Conservation (phyloP, 768 basidiomycete species). For the Lactifluus volemus region DNA sequence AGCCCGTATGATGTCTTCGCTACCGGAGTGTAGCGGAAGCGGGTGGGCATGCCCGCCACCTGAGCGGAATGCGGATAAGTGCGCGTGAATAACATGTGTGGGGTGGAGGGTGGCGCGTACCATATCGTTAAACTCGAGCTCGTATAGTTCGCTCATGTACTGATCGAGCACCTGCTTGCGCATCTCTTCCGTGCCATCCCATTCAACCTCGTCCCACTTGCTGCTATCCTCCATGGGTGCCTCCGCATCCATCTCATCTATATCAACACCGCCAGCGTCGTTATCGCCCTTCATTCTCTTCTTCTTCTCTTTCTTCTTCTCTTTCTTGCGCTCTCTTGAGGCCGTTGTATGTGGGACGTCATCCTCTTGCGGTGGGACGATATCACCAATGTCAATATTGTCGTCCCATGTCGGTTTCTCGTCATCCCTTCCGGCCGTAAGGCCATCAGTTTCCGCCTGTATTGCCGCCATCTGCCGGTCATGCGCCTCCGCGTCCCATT, state of each 20-base stretch:
- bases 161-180: constrained; percentile 73
- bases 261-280: constrained; percentile 39
- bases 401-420: constrained; percentile 90
- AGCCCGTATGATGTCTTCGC: constrained; percentile 57
- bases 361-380: constrained; percentile 33
- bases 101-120: constrained; percentile 36
- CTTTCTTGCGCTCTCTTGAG: constrained; percentile 18
- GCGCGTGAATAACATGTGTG: not conserved
- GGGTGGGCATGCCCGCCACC: constrained; percentile 86
- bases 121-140: constrained; percentile 92
- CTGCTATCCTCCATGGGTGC: constrained; percentile 33
- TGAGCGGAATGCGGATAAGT: constrained; percentile 25
- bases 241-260: constrained; percentile 46
- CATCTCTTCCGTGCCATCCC: constrained; percentile 88
- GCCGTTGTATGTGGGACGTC: constrained; percentile 6
- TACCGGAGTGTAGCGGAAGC: constrained; percentile 84
- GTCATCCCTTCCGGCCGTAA: constrained; percentile 27
- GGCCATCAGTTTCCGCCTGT: constrained; percentile 48
- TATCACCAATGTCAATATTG: constrained; percentile 75
- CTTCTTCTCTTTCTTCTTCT: constrained; percentile 49
- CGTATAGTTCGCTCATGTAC: constrained; percentile 88
- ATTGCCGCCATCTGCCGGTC: constrained; percentile 75
- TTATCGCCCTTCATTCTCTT: constrained; percentile 40
- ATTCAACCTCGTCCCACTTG: constrained; percentile 48
- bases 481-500: constrained; percentile 85